Percentiles rank a stretch among this genome's conserved stretches.
Evolutionary conservation across 2,329 filamentous ascomycete species (phyloP).

Genomic region (Eutypella sp.): DNA sequence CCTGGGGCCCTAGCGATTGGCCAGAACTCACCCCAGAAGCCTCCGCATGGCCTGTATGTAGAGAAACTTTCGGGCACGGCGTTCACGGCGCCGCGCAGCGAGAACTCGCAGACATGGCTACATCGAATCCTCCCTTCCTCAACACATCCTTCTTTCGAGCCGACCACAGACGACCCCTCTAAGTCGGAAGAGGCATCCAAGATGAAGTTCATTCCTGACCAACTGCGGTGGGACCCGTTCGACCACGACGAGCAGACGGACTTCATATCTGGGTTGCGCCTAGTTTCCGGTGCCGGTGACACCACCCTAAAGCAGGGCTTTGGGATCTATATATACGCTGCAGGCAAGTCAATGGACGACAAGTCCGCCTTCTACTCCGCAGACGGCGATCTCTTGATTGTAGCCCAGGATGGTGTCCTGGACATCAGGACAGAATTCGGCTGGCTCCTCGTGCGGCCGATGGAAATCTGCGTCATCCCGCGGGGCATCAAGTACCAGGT

Average conservation of each 20-base stretch:
- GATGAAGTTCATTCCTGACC: conserved; percentile 73
- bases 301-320: conserved; percentile 66
- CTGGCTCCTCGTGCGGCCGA: conserved; percentile 58
- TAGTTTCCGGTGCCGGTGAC: conserved; percentile 69
- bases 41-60: conserved; percentile 62
- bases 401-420: conserved; percentile 59
- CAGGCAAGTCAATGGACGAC: conserved; percentile 64
- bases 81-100: conserved; percentile 53
- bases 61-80: conserved; percentile 60
- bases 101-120: conserved; percentile 57
- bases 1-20: conserved; percentile 61
- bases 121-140: conserved; percentile 54
- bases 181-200: conserved; percentile 44
- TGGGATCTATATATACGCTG: conserved; percentile 67
- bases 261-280: conserved; percentile 48
- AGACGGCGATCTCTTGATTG: conserved; percentile 64
- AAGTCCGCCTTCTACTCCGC: conserved; percentile 72
- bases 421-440: conserved; percentile 66
- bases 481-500: conserved; percentile 62
- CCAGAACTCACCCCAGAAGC: conserved; percentile 68
- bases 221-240: conserved; percentile 78
- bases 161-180: conserved; percentile 34
- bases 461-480: conserved; percentile 64
- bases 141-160: conserved; percentile 38
- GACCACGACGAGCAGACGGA: conserved; percentile 57